Percentiles rank a stretch among this genome's conserved stretches.
Evolutionary conservation across 2,329 filamentous ascomycete species (phyloP).

Genomic region (Epichloe brachyelytri): DNA sequence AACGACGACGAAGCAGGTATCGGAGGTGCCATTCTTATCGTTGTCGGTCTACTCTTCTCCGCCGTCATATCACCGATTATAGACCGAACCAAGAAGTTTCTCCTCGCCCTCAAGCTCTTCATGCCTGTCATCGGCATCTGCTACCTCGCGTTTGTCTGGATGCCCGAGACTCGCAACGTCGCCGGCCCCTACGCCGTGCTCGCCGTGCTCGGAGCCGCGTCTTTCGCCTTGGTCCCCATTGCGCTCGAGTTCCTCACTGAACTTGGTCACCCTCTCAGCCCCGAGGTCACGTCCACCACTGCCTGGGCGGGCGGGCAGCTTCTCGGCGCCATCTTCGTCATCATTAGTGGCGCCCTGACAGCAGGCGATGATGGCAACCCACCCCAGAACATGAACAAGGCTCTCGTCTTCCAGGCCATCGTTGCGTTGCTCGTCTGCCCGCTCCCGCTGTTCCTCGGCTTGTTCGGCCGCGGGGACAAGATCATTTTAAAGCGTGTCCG

Average conservation of each 20-base stretch:
- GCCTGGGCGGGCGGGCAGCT: slow-evolving; percentile 83
- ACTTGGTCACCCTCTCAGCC: slow-evolving; percentile 73
- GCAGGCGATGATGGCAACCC: slow-evolving; percentile 39
- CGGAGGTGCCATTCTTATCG: slow-evolving; percentile 76
- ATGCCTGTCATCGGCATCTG: slow-evolving; percentile 60
- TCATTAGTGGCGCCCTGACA: slow-evolving; percentile 66
- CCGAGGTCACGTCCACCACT: slow-evolving; percentile 71
- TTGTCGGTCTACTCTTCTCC: slow-evolving; percentile 68
- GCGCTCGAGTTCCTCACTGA: slow-evolving; percentile 80
- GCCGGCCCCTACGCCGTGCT: slow-evolving; percentile 64
- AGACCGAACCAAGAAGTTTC: slow-evolving; percentile 71
- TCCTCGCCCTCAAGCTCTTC: slow-evolving; percentile 57
- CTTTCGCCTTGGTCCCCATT: slow-evolving; percentile 71
- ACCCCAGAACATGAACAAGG: slow-evolving; percentile 58
- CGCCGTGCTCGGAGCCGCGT: slow-evolving; percentile 63
- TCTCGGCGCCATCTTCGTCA: slow-evolving; percentile 70
- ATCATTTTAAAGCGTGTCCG: slow-evolving; percentile 36
- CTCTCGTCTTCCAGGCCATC: slow-evolving; percentile 69
- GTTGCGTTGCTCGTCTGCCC: slow-evolving; percentile 53
- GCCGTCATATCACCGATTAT: slow-evolving; percentile 71
- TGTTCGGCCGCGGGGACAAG: slow-evolving; percentile 49
- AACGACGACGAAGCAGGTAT: slow-evolving; percentile 76
- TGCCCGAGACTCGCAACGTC: slow-evolving; percentile 45
- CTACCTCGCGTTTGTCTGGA: slow-evolving; percentile 74
- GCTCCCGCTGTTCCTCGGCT: slow-evolving; percentile 53